Conservation (phyloP, 2,329 filamentous ascomycete genomes). For the Hypoxylon sp. region DNA sequence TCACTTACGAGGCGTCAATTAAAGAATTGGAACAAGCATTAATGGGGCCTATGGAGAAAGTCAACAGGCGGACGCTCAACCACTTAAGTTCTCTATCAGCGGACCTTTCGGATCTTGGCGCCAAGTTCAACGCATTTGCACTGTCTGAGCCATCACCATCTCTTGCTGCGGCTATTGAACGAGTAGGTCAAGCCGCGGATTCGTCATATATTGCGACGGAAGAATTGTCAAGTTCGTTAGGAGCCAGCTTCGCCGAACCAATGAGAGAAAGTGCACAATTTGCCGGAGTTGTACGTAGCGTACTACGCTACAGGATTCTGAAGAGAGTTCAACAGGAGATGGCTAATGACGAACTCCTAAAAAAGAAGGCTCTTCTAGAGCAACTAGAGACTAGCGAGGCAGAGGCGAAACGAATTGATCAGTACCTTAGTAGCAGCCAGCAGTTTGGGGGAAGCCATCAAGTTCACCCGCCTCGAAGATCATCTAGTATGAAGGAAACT, state of each 20-base stretch:
- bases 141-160: slow-evolving; percentile 91
- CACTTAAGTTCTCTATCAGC: slow-evolving; percentile 87
- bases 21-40: slow-evolving; percentile 91
- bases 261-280: slow-evolving; percentile 99
- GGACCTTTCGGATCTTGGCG: slow-evolving; percentile 92
- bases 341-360: slow-evolving; percentile 91
- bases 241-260: slow-evolving; percentile 94
- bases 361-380: slow-evolving; percentile 86
- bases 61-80: slow-evolving; percentile 89
- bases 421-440: slow-evolving; percentile 85
- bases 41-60: slow-evolving; percentile 95
- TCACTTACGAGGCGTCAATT: slow-evolving; percentile 91
- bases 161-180: slow-evolving; percentile 92
- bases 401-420: slow-evolving; percentile 93
- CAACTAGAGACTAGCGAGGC: slow-evolving; percentile 93
- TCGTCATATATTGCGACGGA: slow-evolving; percentile 96
- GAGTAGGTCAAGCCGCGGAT: slow-evolving; percentile 93
- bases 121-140: slow-evolving; percentile 97
- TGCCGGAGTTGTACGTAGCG: slow-evolving; percentile 90
- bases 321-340: slow-evolving; percentile 98
- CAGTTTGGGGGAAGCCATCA: slow-evolving; percentile 60
- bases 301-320: slow-evolving; percentile 89
- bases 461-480: slow-evolving; percentile 74
- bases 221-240: slow-evolving; percentile 88
- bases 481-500: slow-evolving; percentile 70